phyloP scores from a whole-genome alignment of 1,139 yeast genomes.

The Kodamaea derodonti region DNA sequence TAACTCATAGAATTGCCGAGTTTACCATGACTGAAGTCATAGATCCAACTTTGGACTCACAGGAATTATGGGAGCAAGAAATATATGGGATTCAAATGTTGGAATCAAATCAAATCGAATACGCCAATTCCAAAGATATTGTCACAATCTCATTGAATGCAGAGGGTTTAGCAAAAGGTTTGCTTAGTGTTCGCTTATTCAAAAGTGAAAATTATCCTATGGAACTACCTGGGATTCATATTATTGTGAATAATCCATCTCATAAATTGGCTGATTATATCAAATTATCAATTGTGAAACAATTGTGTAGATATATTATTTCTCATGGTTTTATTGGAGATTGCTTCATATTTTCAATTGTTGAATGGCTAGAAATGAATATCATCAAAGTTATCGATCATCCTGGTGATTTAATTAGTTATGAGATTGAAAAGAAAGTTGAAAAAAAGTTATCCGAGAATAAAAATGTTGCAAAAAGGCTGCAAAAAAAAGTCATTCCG shows the following conservation, averaged over 20 bases:
- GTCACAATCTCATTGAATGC: slow-evolving; percentile 32
- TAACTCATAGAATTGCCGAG: slow-evolving; percentile 42
- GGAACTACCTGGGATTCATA: slow-evolving; percentile 58
- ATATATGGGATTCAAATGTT: slow-evolving; percentile 64
- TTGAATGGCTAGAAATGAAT: slow-evolving; percentile 75
- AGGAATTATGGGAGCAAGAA: slow-evolving; percentile 70
- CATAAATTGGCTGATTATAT: slow-evolving; percentile 69
- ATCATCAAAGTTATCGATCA: slow-evolving; percentile 53
- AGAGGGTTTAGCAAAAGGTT: slow-evolving; percentile 23
- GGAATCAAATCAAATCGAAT: slow-evolving; percentile 27
- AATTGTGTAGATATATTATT: slow-evolving; percentile 38
- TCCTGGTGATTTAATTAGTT: slow-evolving; percentile 53
- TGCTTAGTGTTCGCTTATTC: slow-evolving; percentile 49
- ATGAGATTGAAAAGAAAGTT: not conserved
- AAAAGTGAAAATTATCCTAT: slow-evolving; percentile 54
- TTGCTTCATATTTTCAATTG: slow-evolving; percentile 58
- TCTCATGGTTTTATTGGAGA: slow-evolving; percentile 55
- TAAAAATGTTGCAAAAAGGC: not conserved
- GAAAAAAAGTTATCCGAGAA: not conserved
- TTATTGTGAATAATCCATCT: slow-evolving; percentile 44
- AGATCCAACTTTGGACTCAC: slow-evolving; percentile 15
- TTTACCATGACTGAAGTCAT: slow-evolving; percentile 8
- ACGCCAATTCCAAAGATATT: slow-evolving; percentile 19
- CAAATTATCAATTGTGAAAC: slow-evolving; percentile 57
- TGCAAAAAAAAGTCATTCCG: not conserved